Evolutionary conservation across 331 rosid genomes (phyloP).

Genomic region (Cydonia oblonga): DNA sequence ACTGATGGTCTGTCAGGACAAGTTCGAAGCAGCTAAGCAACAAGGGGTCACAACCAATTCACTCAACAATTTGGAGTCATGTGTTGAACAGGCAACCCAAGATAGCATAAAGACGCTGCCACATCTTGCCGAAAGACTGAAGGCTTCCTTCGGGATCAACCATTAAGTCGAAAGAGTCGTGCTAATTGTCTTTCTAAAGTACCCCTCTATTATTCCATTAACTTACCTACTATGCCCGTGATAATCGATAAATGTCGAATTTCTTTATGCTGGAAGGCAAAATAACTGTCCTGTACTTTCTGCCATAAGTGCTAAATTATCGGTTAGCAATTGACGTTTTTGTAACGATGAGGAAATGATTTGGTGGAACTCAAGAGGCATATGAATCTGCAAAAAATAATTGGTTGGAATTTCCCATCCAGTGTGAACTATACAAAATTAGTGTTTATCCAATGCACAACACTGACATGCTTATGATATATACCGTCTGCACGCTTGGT

Average conservation of each 20-base stretch:
- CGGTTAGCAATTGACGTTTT: neutral
- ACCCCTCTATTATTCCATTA: neutral
- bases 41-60: slow-evolving; percentile 40
- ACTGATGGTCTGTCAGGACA: slow-evolving; percentile 90
- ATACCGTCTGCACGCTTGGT: too few relatives aligned
- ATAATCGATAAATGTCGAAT: neutral
- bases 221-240: neutral
- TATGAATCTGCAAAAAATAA: too few relatives aligned
- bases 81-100: slow-evolving; percentile 67
- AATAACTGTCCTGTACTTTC: too few relatives aligned
- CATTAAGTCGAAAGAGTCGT: neutral
- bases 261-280: neutral
- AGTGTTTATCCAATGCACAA: too few relatives aligned
- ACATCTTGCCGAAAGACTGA: slow-evolving; percentile 46
- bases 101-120: slow-evolving; percentile 60
- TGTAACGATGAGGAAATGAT: neutral
- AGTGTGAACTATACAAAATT: too few relatives aligned
- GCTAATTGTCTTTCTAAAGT: neutral
- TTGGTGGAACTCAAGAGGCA: neutral
- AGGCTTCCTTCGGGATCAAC: slow-evolving; percentile 43
- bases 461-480: too few relatives aligned
- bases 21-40: slow-evolving; percentile 64
- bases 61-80: slow-evolving; percentile 50
- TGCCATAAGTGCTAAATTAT: neutral
- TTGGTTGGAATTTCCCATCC: too few relatives aligned